A percentile compares a stretch with the other conserved stretches of the same genome.
Conservation (phyloP, 371 early-diverging fungal species). For the Paraphysoderma sedebokerense region DNA sequence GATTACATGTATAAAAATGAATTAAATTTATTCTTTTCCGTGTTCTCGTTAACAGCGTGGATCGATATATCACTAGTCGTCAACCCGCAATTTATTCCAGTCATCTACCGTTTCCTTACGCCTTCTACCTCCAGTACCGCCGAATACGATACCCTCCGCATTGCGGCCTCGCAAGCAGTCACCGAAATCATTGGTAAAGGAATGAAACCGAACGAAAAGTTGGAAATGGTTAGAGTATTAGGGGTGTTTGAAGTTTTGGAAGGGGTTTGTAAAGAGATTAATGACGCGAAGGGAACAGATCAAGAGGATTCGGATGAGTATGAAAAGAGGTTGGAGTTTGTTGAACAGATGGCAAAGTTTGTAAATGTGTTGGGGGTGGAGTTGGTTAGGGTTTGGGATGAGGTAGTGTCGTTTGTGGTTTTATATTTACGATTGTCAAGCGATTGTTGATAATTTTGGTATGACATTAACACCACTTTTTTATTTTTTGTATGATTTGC, state of each 20-base stretch:
- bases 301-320: constrained; percentile 6
- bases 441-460: constrained; percentile 22
- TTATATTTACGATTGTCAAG: neutral
- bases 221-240: constrained; percentile 63
- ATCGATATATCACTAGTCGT: constrained; percentile 83
- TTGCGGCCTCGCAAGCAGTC: neutral
- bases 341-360: constrained; percentile 61
- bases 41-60: constrained; percentile 45
- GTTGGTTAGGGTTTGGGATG: constrained; percentile 57
- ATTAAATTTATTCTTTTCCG: neutral
- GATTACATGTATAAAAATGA: neutral
- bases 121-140: constrained; percentile 37
- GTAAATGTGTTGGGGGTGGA: constrained; percentile 68
- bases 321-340: constrained; percentile 42
- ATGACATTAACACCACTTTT: constrained; percentile 14
- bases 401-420: constrained; percentile 6
- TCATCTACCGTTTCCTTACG: constrained; percentile 50
- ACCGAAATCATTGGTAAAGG: constrained; percentile 63
- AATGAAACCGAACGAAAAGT: constrained; percentile 74
- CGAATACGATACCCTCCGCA: constrained; percentile 62
- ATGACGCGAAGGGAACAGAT: too few species aligned
- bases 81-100: constrained; percentile 57
- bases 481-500: constrained; percentile 10
- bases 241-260: constrained; percentile 44
- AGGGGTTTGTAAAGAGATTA: too few species aligned